A percentile compares a stretch with the other conserved stretches of the same genome.
Evolutionary conservation across 179 eudicot species (phyloP).

Genomic region (Gypsophila paniculata): DNA sequence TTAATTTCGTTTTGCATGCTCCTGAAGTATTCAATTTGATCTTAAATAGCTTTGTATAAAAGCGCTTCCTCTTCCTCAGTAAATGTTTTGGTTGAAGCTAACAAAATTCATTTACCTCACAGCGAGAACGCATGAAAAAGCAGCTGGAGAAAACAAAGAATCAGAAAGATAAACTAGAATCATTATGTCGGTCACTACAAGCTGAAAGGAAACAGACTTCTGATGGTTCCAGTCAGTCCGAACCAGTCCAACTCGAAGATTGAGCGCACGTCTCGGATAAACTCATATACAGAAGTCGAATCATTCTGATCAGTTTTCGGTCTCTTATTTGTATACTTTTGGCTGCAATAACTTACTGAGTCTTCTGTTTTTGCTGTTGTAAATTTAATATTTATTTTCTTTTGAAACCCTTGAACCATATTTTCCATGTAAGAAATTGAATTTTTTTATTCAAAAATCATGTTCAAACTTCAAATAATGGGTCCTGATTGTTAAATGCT

Average conservation of each 20-base stretch:
- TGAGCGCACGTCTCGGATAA: slow-evolving; percentile 3
- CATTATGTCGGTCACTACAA: slow-evolving; percentile 89
- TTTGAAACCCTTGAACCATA: background rate
- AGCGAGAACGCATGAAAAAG: slow-evolving; percentile 88
- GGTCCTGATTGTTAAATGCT: background rate
- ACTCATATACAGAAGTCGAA: background rate
- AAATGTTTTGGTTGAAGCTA: slow-evolving; percentile 1
- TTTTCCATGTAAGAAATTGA: background rate
- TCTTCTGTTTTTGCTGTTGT: slow-evolving; percentile 5
- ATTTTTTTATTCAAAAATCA: background rate
- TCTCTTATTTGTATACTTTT: slow-evolving; percentile 7
- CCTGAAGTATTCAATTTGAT: too few species aligned
- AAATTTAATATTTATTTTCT: slow-evolving; percentile 2
- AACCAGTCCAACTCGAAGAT: slow-evolving; percentile 22
- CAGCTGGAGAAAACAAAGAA: slow-evolving; percentile 80
- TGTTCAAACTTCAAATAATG: slow-evolving; percentile 1
- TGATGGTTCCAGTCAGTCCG: slow-evolving; percentile 15
- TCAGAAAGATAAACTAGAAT: slow-evolving; percentile 90
- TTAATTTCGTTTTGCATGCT: too few species aligned
- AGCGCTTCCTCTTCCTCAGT: too few species aligned
- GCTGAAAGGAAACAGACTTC: slow-evolving; percentile 77
- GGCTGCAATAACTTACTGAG: background rate
- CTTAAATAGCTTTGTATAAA: too few species aligned
- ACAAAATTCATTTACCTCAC: slow-evolving; percentile 20
- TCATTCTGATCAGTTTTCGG: background rate